A percentile compares a stretch with the other conserved stretches of the same genome.
Evolutionary conservation across 148 eudicot species (phyloP).

Genomic region (Beta vulgaris): DNA sequence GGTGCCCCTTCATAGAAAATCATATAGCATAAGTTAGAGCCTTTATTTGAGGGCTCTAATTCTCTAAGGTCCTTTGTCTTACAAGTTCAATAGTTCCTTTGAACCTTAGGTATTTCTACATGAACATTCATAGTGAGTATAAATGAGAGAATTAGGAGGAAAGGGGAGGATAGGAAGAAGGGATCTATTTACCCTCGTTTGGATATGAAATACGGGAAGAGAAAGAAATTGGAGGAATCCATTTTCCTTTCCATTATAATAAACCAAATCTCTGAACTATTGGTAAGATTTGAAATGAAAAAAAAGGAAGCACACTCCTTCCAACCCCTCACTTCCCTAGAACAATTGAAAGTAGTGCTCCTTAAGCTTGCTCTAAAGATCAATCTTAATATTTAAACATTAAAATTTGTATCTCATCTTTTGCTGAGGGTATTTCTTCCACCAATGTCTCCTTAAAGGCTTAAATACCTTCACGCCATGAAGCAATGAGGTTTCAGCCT

Average conservation of each 20-base stretch:
- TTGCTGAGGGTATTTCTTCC: neutral
- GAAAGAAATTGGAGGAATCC: neutral
- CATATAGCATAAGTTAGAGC: too few species aligned
- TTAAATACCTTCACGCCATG: neutral
- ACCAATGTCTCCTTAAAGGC: neutral
- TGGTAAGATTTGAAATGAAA: neutral
- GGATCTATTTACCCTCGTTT: neutral
- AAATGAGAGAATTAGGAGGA: neutral
- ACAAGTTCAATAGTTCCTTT: neutral
- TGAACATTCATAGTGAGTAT: neutral
- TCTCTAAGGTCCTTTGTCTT: neutral
- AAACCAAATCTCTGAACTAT: neutral
- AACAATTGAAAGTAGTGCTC: neutral
- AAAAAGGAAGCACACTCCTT: neutral
- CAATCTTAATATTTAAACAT: neutral
- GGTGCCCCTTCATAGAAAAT: neutral
- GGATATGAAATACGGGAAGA: neutral
- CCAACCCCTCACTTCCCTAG: neutral
- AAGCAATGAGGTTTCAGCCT: neutral
- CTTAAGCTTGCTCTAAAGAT: neutral
- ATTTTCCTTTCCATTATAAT: neutral
- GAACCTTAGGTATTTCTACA: neutral
- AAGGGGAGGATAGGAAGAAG: neutral
- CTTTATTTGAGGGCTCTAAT: neutral
- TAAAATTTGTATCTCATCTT: neutral